Evolutionary conservation across 2,329 filamentous ascomycete species (phyloP).

Genomic region (Colletotrichum acutatum): DNA sequence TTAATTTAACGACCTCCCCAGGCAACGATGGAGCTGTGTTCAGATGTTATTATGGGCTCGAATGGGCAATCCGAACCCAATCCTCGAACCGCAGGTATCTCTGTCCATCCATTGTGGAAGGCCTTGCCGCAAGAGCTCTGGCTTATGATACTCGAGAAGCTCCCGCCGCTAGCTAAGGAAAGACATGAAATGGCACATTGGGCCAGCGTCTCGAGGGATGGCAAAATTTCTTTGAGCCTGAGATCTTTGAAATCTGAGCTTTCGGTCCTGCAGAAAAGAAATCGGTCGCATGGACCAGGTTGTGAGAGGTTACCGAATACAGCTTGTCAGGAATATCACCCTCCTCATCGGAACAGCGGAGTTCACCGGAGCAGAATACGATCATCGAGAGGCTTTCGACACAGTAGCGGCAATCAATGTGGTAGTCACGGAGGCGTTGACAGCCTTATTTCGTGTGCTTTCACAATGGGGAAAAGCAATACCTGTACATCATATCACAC

Average conservation of each 20-base stretch:
- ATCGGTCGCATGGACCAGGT: not conserved
- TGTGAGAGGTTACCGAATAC: not conserved
- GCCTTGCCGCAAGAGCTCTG: too few species aligned
- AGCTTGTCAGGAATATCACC: not conserved
- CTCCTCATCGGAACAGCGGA: not conserved
- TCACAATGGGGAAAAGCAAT: not conserved
- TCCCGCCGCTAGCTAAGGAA: too few species aligned
- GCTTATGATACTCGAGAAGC: too few species aligned
- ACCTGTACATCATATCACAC: not conserved
- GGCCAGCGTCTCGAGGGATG: not conserved
- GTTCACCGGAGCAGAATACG: not conserved
- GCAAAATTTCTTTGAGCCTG: not conserved
- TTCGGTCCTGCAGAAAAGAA: not conserved
- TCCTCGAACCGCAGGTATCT: too few species aligned
- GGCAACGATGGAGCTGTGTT: too few species aligned
- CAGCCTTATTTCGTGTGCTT: not conserved
- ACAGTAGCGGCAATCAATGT: not conserved
- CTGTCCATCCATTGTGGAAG: too few species aligned
- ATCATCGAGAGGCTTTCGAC: not conserved
- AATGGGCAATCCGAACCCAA: too few species aligned
- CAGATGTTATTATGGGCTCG: too few species aligned
- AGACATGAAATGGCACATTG: not conserved
- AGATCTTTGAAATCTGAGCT: not conserved
- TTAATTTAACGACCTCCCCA: too few species aligned
- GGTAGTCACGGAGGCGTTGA: not conserved